Conservation (phyloP, 1,284 basidiomycete species). For the Baeospora myosura region DNA sequence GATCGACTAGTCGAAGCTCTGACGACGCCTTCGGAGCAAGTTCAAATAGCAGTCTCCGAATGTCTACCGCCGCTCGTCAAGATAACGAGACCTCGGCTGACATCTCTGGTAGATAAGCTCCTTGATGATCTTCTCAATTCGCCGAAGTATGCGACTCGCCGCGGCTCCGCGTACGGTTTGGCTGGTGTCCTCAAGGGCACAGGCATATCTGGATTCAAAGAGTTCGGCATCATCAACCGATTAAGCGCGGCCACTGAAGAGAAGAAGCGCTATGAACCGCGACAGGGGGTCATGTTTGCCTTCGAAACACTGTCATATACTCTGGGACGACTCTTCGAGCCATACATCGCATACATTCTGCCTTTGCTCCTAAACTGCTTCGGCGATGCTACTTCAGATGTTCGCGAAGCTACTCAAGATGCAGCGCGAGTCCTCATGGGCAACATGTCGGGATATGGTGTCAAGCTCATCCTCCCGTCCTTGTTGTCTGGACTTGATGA, state of each 20-base stretch:
- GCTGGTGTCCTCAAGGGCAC: conserved; percentile 90
- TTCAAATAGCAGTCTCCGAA: conserved; percentile 94
- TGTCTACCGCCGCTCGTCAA: conserved; percentile 85
- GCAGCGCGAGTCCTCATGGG: conserved; percentile 94
- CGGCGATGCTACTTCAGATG: conserved; percentile 86
- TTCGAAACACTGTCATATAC: conserved; percentile 88
- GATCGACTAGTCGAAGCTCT: conserved; percentile 88
- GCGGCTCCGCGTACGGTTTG: conserved; percentile 94
- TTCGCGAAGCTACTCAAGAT: conserved; percentile 92
- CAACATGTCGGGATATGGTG: conserved; percentile 88
- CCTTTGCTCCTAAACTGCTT: conserved; percentile 85
- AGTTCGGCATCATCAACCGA: conserved; percentile 73
- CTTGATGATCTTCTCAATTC: conserved; percentile 72
- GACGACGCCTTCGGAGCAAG: conserved; percentile 92
- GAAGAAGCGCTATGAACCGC: conserved; percentile 80
- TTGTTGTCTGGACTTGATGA: conserved; percentile 91
- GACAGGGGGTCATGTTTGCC: conserved; percentile 93
- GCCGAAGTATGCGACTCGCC: conserved; percentile 83
- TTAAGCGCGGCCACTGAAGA: conserved; percentile 80
- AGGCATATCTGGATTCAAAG: conserved; percentile 81
- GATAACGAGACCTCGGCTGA: conserved; percentile 60
- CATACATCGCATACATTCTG: conserved; percentile 84
- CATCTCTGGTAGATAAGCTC: conserved; percentile 68
- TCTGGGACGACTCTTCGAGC: conserved; percentile 88
- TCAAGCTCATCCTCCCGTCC: conserved; percentile 92